Base-by-base conservation (phyloP, 192 early-diverging fungal species). In the Entomortierella beljakovae region DNA sequence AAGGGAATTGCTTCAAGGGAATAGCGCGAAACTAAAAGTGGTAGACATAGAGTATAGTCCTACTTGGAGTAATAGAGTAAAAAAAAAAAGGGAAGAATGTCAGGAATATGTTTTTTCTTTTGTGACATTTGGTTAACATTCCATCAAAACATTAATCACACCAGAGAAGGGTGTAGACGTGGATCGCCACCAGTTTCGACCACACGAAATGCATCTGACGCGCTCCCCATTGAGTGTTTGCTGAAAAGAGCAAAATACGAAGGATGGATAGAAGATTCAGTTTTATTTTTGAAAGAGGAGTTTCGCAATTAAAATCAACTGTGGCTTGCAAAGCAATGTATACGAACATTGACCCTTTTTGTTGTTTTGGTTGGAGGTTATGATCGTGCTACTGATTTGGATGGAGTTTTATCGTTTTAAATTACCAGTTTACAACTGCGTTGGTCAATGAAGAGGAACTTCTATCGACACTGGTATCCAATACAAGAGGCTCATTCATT, bases 101-200 rank as follows among this genome's bases (percentile, higher is more conserved):
- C 3, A 0, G 48, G 18, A 28, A 62, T 43, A 20, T 6, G 43
- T 2, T 28, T 15, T 0, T 28, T 22, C 35, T 5, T 8, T 34
- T 4, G 25, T 29, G 22, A 37, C 11, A 42, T 54, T 28, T 8
- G 10, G 57, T 25, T 23, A n/a, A 52, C 49, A 64, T 34, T 20
- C 13, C 16, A 35, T 2, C 7, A 40, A 32, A 13, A 46, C 23
- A 34, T 26, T 33, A 23, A 38, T n/a, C 32, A 33, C 53, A 79
- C 75, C 61, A 69, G 49, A 28, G n/a, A 29, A 28, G 55, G 75
- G 34, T 64, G 53, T 33, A 28, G 67, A 43, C 75, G 46, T 6
- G 75, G 75, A 50, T 79, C 54, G n/a, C 67, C 75, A 11, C 75
- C 75, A 18, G 68, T 70, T 57, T 79, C 75, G 40, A 79, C 55